Evolutionary conservation across 1,139 yeast genomes (phyloP), one percentile per base, ranked within the genome.

Genomic region (Nadsonia commutata): DNA sequence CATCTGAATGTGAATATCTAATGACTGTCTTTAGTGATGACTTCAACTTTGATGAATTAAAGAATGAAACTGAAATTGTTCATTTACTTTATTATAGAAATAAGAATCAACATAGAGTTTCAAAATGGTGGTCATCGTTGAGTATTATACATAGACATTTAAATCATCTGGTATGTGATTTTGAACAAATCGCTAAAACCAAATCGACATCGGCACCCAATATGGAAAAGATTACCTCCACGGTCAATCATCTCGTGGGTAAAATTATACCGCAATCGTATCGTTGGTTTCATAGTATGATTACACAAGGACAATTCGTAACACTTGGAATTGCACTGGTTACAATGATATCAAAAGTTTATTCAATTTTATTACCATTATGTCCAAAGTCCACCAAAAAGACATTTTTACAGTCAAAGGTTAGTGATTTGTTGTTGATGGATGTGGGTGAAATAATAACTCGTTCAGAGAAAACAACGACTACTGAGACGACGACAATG

Each of bases 271-370:
- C 70, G 2, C 59, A 62, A 36, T 74, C 80, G 16, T 80, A 73
- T 56, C 70, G 71, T 46, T 74, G 75, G 21, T 81, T 82, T 52
- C 77, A 80, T 56, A 72, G 79, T 0, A 68, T 86, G 0, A 66
- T 85, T 6, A 78, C 82, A 0, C 68, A 81, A 47, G 94, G 90
- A 0, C 95, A 86, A 56, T 86, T 79, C 55, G 68, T 84, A 5
- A 71, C 80, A 2, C 60, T 85, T 13, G 95, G 94, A 1, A 68
- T 86, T 49, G 74, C 82, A 0, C 59, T 85, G 41, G 54, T 84
- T 3, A 94, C 83, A 0, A 47, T 65, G 19, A 51, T 76, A 38
- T 70, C 84, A 1, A 67, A 69, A 46, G 54, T 59, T 67, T 49
- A 48, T 49, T 41, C 68, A 37, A n/a, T 45, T 57, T 8, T 40